Evolutionary conservation across 1,284 basidiomycete genomes (phyloP).

Genomic region (Ganoderma resinaceum): DNA sequence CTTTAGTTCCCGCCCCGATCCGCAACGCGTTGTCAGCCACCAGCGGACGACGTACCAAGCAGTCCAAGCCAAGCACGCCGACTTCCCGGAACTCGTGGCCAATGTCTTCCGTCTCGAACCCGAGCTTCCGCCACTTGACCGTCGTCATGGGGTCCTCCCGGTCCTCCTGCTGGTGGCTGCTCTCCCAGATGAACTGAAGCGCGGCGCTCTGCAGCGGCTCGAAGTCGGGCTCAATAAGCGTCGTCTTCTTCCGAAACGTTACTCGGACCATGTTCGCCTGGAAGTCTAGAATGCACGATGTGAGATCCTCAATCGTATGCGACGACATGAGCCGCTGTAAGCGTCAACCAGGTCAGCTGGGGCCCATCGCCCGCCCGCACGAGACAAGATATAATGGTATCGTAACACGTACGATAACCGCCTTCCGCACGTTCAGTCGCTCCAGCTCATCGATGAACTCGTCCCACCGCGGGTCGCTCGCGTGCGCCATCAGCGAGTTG

Average conservation of each 20-base stretch:
- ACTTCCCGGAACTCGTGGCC: conserved; percentile 84
- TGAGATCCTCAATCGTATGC: conserved; percentile 85
- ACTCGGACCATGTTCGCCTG: conserved; percentile 89
- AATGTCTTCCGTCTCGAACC: conserved; percentile 83
- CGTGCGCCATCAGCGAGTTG: conserved; percentile 85
- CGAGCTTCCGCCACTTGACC: conserved; percentile 81
- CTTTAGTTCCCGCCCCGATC: background rate
- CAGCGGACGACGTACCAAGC: conserved; percentile 62
- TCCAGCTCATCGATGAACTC: conserved; percentile 83
- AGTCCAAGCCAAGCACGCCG: conserved; percentile 88
- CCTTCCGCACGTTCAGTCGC: conserved; percentile 80
- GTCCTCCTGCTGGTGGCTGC: conserved; percentile 64
- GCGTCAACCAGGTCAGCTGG: conserved; percentile 6
- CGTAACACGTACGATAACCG: conserved; percentile 71
- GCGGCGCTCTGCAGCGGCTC: conserved; percentile 68
- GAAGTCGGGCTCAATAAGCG: conserved; percentile 73
- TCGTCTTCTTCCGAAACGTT: conserved; percentile 82
- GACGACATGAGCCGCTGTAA: conserved; percentile 85
- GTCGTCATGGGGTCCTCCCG: conserved; percentile 53
- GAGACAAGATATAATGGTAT: no score
- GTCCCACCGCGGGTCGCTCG: conserved; percentile 79
- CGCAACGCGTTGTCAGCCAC: background rate
- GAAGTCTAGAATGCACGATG: conserved; percentile 89
- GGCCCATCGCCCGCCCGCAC: background rate
- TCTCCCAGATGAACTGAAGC: conserved; percentile 77